These are phyloP conservation scores for Pueraria montana DNA, from an alignment of 306 rosid genomes.

Conservation along the genomic window DNA sequence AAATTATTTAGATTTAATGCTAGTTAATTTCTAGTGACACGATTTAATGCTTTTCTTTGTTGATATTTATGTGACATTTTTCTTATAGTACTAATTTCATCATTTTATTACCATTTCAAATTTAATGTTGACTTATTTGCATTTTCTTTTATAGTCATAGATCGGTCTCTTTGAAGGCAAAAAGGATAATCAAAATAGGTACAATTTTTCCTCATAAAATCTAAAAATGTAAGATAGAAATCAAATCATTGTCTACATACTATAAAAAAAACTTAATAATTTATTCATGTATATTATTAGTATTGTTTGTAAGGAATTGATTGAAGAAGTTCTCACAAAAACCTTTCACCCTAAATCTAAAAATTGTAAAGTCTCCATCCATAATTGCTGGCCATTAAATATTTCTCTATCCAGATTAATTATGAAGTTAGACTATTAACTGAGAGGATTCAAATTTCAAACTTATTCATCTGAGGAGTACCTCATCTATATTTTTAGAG, in stretches of 20 bases:
- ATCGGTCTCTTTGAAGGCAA: too few relatives aligned
- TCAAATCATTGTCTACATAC: neutral
- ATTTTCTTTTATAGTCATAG: too few relatives aligned
- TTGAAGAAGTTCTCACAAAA: neutral
- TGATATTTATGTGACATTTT: too few relatives aligned
- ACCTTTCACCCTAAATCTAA: neutral
- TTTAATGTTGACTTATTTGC: too few relatives aligned
- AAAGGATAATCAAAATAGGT: neutral
- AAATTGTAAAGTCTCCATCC: neutral
- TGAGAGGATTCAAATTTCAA: neutral
- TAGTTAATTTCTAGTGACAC: too few relatives aligned
- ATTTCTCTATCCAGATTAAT: neutral
- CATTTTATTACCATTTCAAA: too few relatives aligned
- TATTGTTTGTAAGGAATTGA: neutral
- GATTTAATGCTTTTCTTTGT: too few relatives aligned
- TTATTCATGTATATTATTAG: neutral
- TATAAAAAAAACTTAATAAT: neutral
- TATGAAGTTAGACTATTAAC: neutral
- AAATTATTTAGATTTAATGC: too few relatives aligned
- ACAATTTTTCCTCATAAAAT: neutral
- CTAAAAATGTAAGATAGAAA: neutral
- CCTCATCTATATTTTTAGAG: too few relatives aligned
- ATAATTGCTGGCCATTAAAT: neutral
- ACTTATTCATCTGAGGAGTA: neutral
- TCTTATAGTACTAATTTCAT: too few relatives aligned